These are phyloP conservation scores for Oryza punctata DNA, from an alignment of 176 grass and related monocot genomes.

Conservation along the genomic window DNA sequence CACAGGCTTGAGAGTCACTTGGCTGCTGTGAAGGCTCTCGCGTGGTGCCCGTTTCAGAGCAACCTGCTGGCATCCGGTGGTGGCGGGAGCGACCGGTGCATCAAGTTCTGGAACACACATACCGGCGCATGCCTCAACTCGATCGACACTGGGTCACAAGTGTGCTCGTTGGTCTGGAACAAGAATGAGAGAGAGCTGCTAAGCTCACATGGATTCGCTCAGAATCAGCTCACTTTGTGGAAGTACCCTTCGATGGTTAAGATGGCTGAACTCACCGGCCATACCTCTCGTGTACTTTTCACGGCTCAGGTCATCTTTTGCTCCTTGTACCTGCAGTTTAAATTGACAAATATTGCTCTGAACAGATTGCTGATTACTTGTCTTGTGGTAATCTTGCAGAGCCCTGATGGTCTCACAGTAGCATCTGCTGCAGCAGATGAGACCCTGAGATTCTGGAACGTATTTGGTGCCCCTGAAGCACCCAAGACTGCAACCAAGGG, in stretches of 20 bases:
- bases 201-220: conserved; percentile 59
- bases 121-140: conserved; percentile 63
- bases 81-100: conserved; percentile 48
- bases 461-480: conserved; percentile 54
- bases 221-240: conserved; percentile 62
- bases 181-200: conserved; percentile 56
- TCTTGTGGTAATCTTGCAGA: conserved; percentile 42
- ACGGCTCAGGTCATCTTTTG: conserved; percentile 60
- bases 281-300: conserved; percentile 63
- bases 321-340: not conserved
- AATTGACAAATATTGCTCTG: not conserved
- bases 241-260: conserved; percentile 60
- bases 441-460: conserved; percentile 62
- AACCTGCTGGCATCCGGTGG: conserved; percentile 62
- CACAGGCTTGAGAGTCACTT: conserved; percentile 50
- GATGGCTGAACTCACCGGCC: conserved; percentile 59
- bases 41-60: conserved; percentile 73
- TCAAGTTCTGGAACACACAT: conserved; percentile 74
- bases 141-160: conserved; percentile 53
- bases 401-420: conserved; percentile 65
- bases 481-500: conserved; percentile 49
- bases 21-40: conserved; percentile 58
- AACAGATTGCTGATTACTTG: conserved; percentile 11
- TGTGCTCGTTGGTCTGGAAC: conserved; percentile 55
- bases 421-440: conserved; percentile 71